Evolutionary conservation across 805 yeast species (phyloP), one percentile per base, ranked within the genome.

Genomic region (Spathaspora passalidarum): DNA sequence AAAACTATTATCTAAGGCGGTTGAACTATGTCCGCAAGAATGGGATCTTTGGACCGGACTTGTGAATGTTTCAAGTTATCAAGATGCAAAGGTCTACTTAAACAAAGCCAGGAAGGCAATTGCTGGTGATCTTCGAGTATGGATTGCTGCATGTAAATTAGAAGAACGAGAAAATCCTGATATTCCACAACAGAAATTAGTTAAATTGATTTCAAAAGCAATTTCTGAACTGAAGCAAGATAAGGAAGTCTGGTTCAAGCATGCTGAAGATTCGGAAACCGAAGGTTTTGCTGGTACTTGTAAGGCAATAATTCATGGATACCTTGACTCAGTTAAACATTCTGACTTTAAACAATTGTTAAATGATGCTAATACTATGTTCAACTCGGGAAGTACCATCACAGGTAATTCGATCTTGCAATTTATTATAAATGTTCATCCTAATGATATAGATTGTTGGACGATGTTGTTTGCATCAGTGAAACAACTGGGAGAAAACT

Each of bases 121-220:
- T 11, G 72, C 75, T 2, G 67, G 71, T 2, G 69, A 79, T 7
- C 63, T 72, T 39, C 70, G 70, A 26, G 71, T 89, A 1, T 88
- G 96, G 92, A 63, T 88, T 2, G 69, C 82, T 0, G 89, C 89
- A 1, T 75, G 82, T 1, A 78, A 81, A 51, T 57, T 89, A 11
- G 95, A 88, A 60, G 77, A 72, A 45, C 49, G 69, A 20, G 92
- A 82, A 54, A 66, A 72, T 46, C 57, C 63, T 1, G 59, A 63
- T 4, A 68, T 68, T 6, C 63, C 69, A n/a, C 72, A 66, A n/a
- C 60, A 66, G 1, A 77, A 79, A 49, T 61, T 83, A 1, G 61
- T 61, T 4, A 73, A 71, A 55, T 55, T 86, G 55, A 56, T 84
- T 46, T 62, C 62, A 23, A 76, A 79, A 57, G 82, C 82, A 41